A percentile compares a stretch with the other conserved stretches of the same genome.
phyloP scores from a whole-genome alignment of 2,329 filamentous ascomycete species.

The Madurella fahalii region DNA sequence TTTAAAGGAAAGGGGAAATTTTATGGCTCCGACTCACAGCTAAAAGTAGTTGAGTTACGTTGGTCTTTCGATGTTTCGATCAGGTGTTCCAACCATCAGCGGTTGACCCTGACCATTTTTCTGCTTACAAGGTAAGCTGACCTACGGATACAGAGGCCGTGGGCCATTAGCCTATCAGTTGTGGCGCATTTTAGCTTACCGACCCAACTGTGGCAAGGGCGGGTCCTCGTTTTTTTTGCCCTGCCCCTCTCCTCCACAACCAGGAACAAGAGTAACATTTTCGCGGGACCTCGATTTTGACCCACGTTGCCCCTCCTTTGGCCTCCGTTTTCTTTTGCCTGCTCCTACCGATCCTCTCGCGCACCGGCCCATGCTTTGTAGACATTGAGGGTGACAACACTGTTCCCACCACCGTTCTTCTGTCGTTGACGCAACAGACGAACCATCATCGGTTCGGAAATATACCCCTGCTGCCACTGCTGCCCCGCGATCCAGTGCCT shows the following conservation, averaged over 20 bases:
- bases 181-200: conserved; percentile 22
- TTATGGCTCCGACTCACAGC: too few relatives aligned
- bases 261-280: conserved; percentile 16
- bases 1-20: too few relatives aligned
- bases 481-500: neutral
- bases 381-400: neutral
- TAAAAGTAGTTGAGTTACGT: too few relatives aligned
- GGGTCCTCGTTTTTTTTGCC: conserved; percentile 20
- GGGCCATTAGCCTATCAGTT: conserved; percentile 23
- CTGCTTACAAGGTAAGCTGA: too few relatives aligned
- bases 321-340: conserved; percentile 14
- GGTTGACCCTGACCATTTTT: too few relatives aligned
- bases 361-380: conserved; percentile 3
- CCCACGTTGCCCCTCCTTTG: conserved; percentile 25
- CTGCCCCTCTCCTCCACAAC: conserved; percentile 27
- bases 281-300: conserved; percentile 16
- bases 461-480: neutral
- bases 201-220: conserved; percentile 4
- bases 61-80: too few relatives aligned
- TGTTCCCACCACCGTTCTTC: neutral
- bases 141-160: too few relatives aligned
- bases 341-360: conserved; percentile 4
- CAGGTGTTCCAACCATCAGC: too few relatives aligned
- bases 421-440: neutral
- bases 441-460: neutral